phyloP scores from a whole-genome alignment of 257 asterid species.

The Solanum chiquidenum region DNA sequence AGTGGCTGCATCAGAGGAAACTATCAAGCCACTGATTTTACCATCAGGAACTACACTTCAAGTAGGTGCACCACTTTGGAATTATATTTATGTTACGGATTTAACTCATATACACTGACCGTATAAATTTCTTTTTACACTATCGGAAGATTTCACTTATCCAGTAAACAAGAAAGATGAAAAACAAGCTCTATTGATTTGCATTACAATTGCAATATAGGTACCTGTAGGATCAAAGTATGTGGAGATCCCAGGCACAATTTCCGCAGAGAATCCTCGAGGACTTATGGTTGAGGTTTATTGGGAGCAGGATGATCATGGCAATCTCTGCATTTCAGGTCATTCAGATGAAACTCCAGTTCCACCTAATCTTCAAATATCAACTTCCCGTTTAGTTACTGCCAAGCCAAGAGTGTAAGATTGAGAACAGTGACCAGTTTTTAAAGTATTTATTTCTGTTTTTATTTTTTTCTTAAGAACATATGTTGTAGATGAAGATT shows the following conservation, averaged over 20 bases:
- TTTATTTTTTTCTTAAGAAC: background rate
- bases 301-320: conserved; percentile 26
- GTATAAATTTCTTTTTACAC: background rate
- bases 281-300: conserved; percentile 26
- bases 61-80: background rate
- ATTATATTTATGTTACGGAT: background rate
- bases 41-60: conserved; percentile 15
- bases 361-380: background rate
- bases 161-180: background rate
- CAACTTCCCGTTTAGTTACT: background rate
- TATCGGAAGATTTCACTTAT: background rate
- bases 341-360: conserved; percentile 20
- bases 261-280: conserved; percentile 4
- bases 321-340: conserved; percentile 23
- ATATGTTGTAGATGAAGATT: background rate
- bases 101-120: background rate
- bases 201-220: background rate
- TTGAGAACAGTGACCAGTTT: background rate
- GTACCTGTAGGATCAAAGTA: conserved; percentile 17
- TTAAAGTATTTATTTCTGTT: background rate
- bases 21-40: conserved; percentile 5
- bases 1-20: conserved; percentile 1
- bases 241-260: conserved; percentile 18
- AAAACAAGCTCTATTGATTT: background rate
- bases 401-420: background rate